A percentile compares a stretch with the other conserved stretches of the same genome.
phyloP scores from a whole-genome alignment of 2,329 filamentous ascomycete species.

The Westerdykella sp. region DNA sequence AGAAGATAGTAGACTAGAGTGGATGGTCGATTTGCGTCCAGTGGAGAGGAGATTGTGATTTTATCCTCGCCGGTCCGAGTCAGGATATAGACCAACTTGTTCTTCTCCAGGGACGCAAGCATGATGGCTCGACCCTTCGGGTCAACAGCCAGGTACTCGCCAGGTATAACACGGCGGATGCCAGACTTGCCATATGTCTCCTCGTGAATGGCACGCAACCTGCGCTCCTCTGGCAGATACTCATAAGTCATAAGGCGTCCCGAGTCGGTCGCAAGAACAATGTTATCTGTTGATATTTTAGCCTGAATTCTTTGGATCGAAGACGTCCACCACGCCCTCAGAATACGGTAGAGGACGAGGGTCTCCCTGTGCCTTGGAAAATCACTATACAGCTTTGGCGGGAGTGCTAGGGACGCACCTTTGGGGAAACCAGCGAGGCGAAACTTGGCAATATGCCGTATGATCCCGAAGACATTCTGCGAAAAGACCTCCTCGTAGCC shows the following conservation, averaged over 20 bases:
- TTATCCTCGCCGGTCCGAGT: slow-evolving; percentile 93
- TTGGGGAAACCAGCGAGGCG: slow-evolving; percentile 89
- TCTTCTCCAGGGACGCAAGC: slow-evolving; percentile 93
- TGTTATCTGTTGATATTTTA: slow-evolving; percentile 64
- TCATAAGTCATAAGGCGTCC: slow-evolving; percentile 91
- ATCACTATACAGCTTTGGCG: slow-evolving; percentile 44
- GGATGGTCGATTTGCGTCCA: slow-evolving; percentile 91
- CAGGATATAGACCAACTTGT: slow-evolving; percentile 97
- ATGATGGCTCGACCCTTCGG: slow-evolving; percentile 93
- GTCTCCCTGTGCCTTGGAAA: slow-evolving; percentile 35
- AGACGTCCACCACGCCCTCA: slow-evolving; percentile 21
- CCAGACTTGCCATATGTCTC: slow-evolving; percentile 99
- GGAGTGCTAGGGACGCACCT: slow-evolving; percentile 60
- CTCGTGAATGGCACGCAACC: slow-evolving; percentile 81
- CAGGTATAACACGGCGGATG: slow-evolving; percentile 84
- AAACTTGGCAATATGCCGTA: slow-evolving; percentile 81
- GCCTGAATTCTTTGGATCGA: slow-evolving; percentile 24
- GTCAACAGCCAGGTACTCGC: slow-evolving; percentile 92
- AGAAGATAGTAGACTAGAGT: slow-evolving; percentile 84
- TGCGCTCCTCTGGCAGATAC: slow-evolving; percentile 79
- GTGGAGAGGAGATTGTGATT: slow-evolving; percentile 90
- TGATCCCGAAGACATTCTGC: slow-evolving; percentile 94
- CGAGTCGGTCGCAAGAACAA: slow-evolving; percentile 92
- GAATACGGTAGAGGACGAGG: slow-evolving; percentile 18
- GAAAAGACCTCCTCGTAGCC: slow-evolving; percentile 82